Evolutionary conservation across 305 asterid species (phyloP), one percentile per base, ranked within the genome.

Genomic region (Fraxinus baroniana): DNA sequence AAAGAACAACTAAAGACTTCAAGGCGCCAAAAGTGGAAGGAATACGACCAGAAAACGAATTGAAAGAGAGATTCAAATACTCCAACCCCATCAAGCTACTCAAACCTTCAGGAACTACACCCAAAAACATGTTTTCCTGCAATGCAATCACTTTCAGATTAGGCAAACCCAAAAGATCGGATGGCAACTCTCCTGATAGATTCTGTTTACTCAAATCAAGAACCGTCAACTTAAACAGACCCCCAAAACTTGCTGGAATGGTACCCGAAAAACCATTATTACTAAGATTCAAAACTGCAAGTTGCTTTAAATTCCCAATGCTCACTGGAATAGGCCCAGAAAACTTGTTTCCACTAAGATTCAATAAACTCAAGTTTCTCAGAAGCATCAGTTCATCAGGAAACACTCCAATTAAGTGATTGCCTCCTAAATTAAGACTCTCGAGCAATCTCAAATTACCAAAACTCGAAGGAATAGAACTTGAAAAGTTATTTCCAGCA

Each of bases 181-280:
- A 80, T 0, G 97, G 95, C 84, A 93, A 82, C 71, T 81, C 89
- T 39, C 97, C 95, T 0, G 94, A 91, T 26, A 93, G 78, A 76
- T 87, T 87, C 89, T 88, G 92, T 81, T 85, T 90, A 72, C 97
- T 92, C 84, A 93, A 81, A 88, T 93, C 97, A 77, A 92, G 83
- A 80, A 83, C 68, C 20, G 81, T 74, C 72, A 93, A 76, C 86
- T 85, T 93, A 74, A 89, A 90, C 81, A 93, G 83, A 81, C 84
- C 88, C 41, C 94, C 97, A 57, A 93, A 87, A 80, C 90, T 89
- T 13, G 86, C 84, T 0, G 94, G 95, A 79, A 93, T 84, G 44
- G 81, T 20, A 12, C 92, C 90, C 1, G 91, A 87, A 81, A 93
- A 90, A 3, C 88, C 92, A 87, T 85, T 89, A 68, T 82, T 85